Evolutionary conservation across 257 asterid species (phyloP), one percentile per base, ranked within the genome.

Genomic region (Lantana camara): DNA sequence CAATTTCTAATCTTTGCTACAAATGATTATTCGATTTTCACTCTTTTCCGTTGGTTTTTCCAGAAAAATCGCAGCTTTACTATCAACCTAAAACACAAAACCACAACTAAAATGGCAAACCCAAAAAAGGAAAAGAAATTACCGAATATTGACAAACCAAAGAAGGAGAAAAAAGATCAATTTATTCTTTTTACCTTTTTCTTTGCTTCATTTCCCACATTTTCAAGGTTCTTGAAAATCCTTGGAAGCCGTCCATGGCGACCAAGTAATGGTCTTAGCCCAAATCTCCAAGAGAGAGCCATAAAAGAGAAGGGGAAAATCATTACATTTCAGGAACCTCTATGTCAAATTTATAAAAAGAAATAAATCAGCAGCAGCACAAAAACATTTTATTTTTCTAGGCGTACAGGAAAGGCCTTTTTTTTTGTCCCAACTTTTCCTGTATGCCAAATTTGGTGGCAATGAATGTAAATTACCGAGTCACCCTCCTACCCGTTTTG

Each of bases 341-440:
- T 38, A 51, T 19, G 44, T 44, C 21, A 24, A 34, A 35, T 12
- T 35, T 35, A 35, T 35, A 35, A 10, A 35, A 4, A 35, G 40
- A 35, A 35, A 35, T 10, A 35, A 66, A 42, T 29, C 27, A 69
- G 58, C 12, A 52, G 42, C 32, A 0, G 13, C 11, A 9, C 11
- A 35, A 10, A 1, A 35, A 35, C 11, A 4, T 7, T 2, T 35
- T 2, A 27, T 35, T 32, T 30, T 27, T 29, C 22, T 30, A 75
- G 95, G 95, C 91, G 85, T 84, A 80, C 97, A 83, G 94, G 97
- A 83, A 69, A 73, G 63, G 29, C 67, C 17, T 24, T n/a, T n/a
- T n/a, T n/a, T 27, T 27, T 44, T 23, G 20, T 46, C 70, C 66
- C 40, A 35, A 35, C 37, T 59, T 62, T 27, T 83, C 91, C 94